Base-by-base conservation (phyloP, 2,329 filamentous ascomycete genomes). In the Nemania sp. region DNA sequence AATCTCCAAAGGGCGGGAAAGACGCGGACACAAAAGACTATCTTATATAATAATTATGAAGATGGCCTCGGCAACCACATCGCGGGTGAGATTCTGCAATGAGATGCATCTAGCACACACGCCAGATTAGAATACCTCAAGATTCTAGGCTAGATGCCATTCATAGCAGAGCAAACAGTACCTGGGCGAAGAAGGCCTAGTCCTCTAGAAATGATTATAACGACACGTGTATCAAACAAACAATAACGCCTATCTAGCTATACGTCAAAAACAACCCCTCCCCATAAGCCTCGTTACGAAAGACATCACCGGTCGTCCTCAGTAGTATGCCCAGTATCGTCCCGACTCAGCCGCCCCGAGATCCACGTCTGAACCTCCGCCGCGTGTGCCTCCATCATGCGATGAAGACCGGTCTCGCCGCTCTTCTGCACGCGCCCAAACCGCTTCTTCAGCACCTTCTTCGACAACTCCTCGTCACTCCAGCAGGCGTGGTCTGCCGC, bases 401-500 rank as follows among this genome's bases (percentile, higher is more conserved):
- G 82, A 52, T 82, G 84, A 11, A 90, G 79, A 0, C 84, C 84
- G 10, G 76, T 78, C 67, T 82, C 79, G 1, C 82, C 75, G 71
- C 87, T 89, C 69, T 82, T 82, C 27, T 86, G 79, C 0, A 90
- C 88, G 1, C 82, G 83, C 1, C 89, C 89, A 70, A 90, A 91
- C 0, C 88, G 83, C 41, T 85, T 82, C 80, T 89, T 90, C 55
- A 83, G 79, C 0, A 90, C 86, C 74, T 88, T 89, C 69, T 85
- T 83, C 1, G 81, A 84, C 22, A 89, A 82, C 4, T 90, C 88
- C 35, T 85, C 84, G 64, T 90, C 88, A 68, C 79, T 83, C 91
- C 93, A 98, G 78, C 93, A 91, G 13, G 88, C 87, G 78, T 98
- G 95, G 67, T 90, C 85, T 27, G 86, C 82, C 1, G 91, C 88